phyloP scores from a whole-genome alignment of 2,329 filamentous ascomycete genomes.

The Pyrenophora graminea region DNA sequence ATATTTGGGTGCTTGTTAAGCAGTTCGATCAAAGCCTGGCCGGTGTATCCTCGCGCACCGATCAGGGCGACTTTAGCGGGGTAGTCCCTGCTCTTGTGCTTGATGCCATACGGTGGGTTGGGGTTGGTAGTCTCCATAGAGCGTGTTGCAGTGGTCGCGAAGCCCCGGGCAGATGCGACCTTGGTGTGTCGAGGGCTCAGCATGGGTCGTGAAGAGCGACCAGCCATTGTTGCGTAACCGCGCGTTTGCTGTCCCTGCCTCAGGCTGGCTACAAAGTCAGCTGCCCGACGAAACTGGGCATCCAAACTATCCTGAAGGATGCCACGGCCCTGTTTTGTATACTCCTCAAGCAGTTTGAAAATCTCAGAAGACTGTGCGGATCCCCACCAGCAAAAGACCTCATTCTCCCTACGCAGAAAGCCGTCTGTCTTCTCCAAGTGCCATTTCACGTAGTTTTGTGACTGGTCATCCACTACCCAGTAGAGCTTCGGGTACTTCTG shows the following conservation, averaged over 20 bases:
- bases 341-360: constrained; percentile 80
- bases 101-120: constrained; percentile 85
- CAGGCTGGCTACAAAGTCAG: constrained; percentile 67
- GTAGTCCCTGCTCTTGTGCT: constrained; percentile 80
- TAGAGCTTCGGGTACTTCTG: constrained; percentile 89
- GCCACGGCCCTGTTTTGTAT: constrained; percentile 77
- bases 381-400: constrained; percentile 96
- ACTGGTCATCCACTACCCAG: constrained; percentile 95
- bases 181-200: constrained; percentile 18
- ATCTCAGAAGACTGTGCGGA: constrained; percentile 82
- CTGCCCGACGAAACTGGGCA: constrained; percentile 78
- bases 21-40: constrained; percentile 84
- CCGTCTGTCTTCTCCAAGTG: constrained; percentile 98
- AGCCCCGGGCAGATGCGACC: constrained; percentile 54
- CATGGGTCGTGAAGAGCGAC: constrained; percentile 32
- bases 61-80: constrained; percentile 84
- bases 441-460: constrained; percentile 91
- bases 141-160: constrained; percentile 57
- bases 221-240: constrained; percentile 61
- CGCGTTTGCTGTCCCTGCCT: constrained; percentile 67
- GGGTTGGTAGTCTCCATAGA: constrained; percentile 68
- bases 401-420: constrained; percentile 80
- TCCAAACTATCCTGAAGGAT: constrained; percentile 92
- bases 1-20: constrained; percentile 87
- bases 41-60: constrained; percentile 91